These are phyloP conservation scores for Nitzschia sp. DNA, from an alignment of 108 stramenopile genomes.

Conservation along the genomic window DNA sequence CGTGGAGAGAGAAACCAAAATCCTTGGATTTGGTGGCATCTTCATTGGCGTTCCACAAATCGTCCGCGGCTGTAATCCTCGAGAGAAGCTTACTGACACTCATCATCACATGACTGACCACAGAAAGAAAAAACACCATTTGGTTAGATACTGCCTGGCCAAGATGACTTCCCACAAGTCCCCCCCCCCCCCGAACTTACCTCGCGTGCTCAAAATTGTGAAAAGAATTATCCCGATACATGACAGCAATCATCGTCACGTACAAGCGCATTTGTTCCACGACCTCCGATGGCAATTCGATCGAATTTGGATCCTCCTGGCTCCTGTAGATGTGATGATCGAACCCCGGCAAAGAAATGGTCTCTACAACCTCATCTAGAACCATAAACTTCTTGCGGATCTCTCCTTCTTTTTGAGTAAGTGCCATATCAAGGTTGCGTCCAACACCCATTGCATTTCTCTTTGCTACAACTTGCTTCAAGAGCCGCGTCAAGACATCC, in stretches of 20 bases:
- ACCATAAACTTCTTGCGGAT: conserved; percentile 10
- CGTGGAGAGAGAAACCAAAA: conserved; percentile 5
- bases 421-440: background rate
- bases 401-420: background rate
- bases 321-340: conserved; percentile 9
- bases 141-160: no score
- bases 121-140: no score
- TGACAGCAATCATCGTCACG: conserved; percentile 26
- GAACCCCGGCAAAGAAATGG: conserved; percentile 19
- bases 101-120: conserved; percentile 21
- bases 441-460: background rate
- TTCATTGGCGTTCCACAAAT: background rate
- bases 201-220: conserved; percentile 55
- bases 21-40: background rate
- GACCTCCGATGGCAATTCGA: conserved; percentile 10
- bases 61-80: conserved; percentile 1
- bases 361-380: conserved; percentile 26
- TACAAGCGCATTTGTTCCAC: conserved; percentile 39
- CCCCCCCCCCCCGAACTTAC: no score
- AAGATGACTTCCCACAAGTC: no score
- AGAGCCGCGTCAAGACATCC: conserved; percentile 18
- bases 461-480: conserved; percentile 26
- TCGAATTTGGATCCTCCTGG: conserved; percentile 15
- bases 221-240: conserved; percentile 41
- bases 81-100: conserved; percentile 4